These are phyloP conservation scores for Cucurbita argyrosperma DNA, from an alignment of 306 rosid genomes.

Conservation along the genomic window DNA sequence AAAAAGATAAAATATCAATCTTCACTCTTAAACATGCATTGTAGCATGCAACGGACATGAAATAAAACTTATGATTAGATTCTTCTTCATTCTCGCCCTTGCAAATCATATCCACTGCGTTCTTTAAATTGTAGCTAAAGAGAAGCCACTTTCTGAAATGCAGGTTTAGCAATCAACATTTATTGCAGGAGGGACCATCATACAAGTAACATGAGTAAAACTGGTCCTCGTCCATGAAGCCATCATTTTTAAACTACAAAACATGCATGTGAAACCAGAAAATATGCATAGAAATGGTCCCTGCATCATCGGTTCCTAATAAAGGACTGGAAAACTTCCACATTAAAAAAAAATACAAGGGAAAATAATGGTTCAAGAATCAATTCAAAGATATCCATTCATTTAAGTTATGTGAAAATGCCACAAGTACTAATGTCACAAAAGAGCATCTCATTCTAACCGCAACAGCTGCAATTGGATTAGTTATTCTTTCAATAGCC, in stretches of 20 bases:
- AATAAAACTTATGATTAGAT: neutral
- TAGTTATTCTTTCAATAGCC: constrained; percentile 63
- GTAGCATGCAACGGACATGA: neutral
- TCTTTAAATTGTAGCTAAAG: neutral
- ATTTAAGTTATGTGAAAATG: neutral
- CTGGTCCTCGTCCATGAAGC: neutral
- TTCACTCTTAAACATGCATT: neutral
- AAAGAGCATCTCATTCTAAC: constrained; percentile 31
- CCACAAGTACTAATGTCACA: neutral
- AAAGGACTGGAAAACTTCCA: neutral
- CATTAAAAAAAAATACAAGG: neutral
- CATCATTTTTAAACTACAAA: neutral
- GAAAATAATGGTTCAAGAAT: neutral
- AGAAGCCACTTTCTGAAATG: neutral
- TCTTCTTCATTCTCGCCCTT: neutral
- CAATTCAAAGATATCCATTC: neutral
- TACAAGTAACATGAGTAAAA: neutral
- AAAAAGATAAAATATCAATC: neutral
- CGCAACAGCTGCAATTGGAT: constrained; percentile 82
- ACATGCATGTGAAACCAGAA: neutral
- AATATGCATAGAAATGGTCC: neutral
- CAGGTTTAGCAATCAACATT: neutral
- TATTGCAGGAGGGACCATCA: neutral
- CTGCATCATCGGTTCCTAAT: neutral
- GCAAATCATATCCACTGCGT: neutral